Evolutionary conservation across 2,329 filamentous ascomycete species (phyloP).

Genomic region (Fusarium mundagurra): DNA sequence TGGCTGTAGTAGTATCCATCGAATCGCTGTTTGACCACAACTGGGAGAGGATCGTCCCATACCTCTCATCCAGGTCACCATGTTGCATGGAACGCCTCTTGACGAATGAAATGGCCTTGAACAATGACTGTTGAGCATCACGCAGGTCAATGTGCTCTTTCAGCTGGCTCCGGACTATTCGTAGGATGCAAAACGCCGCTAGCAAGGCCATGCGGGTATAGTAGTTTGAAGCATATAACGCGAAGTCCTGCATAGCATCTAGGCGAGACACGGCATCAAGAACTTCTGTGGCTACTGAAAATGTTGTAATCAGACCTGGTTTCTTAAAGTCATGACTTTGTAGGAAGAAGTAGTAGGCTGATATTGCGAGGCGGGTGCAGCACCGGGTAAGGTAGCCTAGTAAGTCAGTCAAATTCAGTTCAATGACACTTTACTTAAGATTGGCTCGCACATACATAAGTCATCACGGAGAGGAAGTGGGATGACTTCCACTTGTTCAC

Average conservation of each 20-base stretch:
- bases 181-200: neutral
- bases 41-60: neutral
- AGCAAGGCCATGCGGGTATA: conserved; percentile 1
- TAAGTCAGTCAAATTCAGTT: neutral
- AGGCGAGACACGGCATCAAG: neutral
- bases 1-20: neutral
- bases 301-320: neutral
- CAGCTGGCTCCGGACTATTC: neutral
- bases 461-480: neutral
- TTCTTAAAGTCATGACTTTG: neutral
- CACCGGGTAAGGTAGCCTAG: neutral
- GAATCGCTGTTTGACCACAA: conserved; percentile 3
- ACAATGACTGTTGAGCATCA: neutral
- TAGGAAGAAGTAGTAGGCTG: neutral
- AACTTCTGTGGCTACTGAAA: neutral
- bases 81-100: neutral
- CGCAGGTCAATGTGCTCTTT: neutral
- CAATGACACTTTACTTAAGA: neutral
- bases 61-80: neutral
- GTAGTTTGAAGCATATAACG: neutral
- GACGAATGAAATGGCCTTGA: neutral
- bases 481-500: neutral
- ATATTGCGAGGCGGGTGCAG: neutral
- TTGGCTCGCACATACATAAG: neutral
- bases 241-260: neutral